Evolutionary conservation across 305 asterid species (phyloP), one percentile per base, ranked within the genome.

Genomic region (Withania somnifera): DNA sequence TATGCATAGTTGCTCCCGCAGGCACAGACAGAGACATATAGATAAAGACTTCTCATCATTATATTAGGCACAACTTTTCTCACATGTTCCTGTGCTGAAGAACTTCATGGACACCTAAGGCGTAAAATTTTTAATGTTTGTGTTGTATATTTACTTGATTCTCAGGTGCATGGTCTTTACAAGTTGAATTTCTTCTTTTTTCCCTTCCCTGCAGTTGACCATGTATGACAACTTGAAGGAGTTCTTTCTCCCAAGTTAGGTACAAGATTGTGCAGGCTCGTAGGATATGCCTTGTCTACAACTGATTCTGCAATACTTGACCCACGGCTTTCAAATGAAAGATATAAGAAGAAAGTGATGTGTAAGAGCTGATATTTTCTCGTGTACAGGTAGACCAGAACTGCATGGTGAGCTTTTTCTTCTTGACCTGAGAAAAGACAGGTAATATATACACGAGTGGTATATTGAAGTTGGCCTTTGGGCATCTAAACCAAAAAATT

Each of bases 51-150:
- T 87, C 69, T 81, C 81, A 57, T 84, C 76, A 79, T 73, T n/a
- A 57, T 83, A 77, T 89, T 94, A 98, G 99, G 77, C 99, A 94
- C 97, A 94, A 83, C 97, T 95, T 75, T 95, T 94, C 87, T 94
- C 99, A 63, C 97, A 95, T 89, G 97, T 95, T 78, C 97, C 98
- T 11, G 97, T 91, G 82, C 94, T 95, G 77, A 94, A 93, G 90
- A 93, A 94, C 88, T 94, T 95, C 47, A 97, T 85, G 82, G 97
- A 93, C 89, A 94, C 93, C 87, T 95, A 78, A 88, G 79, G 88
- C 90, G 93, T 26, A 91, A 93, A 88, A 91, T 92, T 86, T 94
- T 93, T 90, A 95, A 88, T 82, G 91, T 95, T 51, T 95, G 98
- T 89, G 98, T 79, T 42, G 98, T 95, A 14, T 95, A 94, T 88